phyloP scores from a whole-genome alignment of 208 protist genomes.

The Trypanosomatidae sp. region DNA sequence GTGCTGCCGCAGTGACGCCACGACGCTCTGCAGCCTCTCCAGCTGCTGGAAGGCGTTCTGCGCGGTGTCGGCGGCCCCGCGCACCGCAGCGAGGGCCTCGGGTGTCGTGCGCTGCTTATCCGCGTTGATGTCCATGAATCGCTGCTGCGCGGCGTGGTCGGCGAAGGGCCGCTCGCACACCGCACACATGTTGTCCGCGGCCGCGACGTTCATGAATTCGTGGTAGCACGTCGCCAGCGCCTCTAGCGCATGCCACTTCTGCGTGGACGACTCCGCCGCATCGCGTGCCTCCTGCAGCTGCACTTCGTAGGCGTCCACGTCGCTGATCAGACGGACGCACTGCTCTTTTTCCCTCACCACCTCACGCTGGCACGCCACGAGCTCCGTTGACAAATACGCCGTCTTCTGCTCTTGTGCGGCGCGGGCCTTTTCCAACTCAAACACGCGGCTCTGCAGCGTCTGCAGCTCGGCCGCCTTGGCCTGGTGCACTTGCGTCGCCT shows the following conservation, averaged over 20 bases:
- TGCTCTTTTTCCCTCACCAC: not conserved
- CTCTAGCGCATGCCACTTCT: slow-evolving; percentile 41
- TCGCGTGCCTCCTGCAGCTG: slow-evolving; percentile 30
- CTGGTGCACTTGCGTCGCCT: slow-evolving; percentile 22
- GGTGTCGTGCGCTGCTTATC: slow-evolving; percentile 38
- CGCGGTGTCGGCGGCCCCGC: slow-evolving; percentile 14
- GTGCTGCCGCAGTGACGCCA: slow-evolving; percentile 38
- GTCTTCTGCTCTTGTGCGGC: slow-evolving; percentile 38
- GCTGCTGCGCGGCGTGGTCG: slow-evolving; percentile 12
- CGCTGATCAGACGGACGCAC: slow-evolving; percentile 8
- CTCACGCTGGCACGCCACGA: slow-evolving; percentile 8
- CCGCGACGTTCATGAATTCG: slow-evolving; percentile 52
- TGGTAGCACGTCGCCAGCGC: slow-evolving; percentile 56
- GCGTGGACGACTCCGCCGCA: slow-evolving; percentile 17
- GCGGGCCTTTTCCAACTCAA: slow-evolving; percentile 34
- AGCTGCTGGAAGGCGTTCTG: slow-evolving; percentile 27
- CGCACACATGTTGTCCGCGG: slow-evolving; percentile 39
- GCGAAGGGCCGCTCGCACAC: slow-evolving; percentile 67
- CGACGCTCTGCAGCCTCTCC: slow-evolving; percentile 35
- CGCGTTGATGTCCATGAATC: slow-evolving; percentile 45
- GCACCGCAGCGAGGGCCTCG: slow-evolving; percentile 30
- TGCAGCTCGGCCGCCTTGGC: slow-evolving; percentile 31
- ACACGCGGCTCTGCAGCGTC: slow-evolving; percentile 18
- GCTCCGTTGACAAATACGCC: slow-evolving; percentile 21
- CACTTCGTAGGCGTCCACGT: slow-evolving; percentile 46